Percentiles rank a stretch among this genome's conserved stretches.
Evolutionary conservation across 2,329 filamentous ascomycete genomes (phyloP).

Genomic region (Neodidymelliopsis sp.): DNA sequence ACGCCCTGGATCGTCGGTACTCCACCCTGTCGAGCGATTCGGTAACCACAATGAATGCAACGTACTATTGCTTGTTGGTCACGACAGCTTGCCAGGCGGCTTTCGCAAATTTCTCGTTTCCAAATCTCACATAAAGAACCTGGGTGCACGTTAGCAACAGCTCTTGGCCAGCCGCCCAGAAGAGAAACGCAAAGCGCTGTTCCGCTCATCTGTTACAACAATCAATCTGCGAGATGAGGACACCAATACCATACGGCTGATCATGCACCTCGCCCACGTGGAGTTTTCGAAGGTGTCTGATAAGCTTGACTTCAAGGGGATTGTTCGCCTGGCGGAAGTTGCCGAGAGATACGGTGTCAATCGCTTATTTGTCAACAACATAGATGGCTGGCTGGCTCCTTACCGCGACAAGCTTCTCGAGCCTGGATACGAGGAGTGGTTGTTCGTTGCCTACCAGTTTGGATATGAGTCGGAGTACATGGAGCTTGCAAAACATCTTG

Average conservation of each 20-base stretch:
- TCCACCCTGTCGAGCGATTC: constrained; percentile 1
- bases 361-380: constrained; percentile 15
- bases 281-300: constrained; percentile 34
- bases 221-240: constrained; percentile 43
- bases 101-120: constrained; percentile 15
- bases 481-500: constrained; percentile 13
- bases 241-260: constrained; percentile 35
- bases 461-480: constrained; percentile 29
- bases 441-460: constrained; percentile 37
- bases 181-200: neutral
- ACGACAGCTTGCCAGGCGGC: constrained; percentile 4
- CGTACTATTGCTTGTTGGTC: constrained; percentile 14
- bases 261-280: constrained; percentile 45
- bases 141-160: constrained; percentile 12
- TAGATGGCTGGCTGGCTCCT: constrained; percentile 22
- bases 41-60: neutral
- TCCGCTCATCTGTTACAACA: constrained; percentile 9
- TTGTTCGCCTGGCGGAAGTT: constrained; percentile 37
- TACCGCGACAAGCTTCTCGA: constrained; percentile 11
- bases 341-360: constrained; percentile 39
- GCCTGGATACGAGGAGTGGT: constrained; percentile 32
- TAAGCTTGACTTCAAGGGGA: constrained; percentile 28
- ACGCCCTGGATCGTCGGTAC: neutral
- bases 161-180: neutral
- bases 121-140: constrained; percentile 12